Conservation (phyloP, 495 filamentous ascomycete species). For the Hypoxylon intermedium region DNA sequence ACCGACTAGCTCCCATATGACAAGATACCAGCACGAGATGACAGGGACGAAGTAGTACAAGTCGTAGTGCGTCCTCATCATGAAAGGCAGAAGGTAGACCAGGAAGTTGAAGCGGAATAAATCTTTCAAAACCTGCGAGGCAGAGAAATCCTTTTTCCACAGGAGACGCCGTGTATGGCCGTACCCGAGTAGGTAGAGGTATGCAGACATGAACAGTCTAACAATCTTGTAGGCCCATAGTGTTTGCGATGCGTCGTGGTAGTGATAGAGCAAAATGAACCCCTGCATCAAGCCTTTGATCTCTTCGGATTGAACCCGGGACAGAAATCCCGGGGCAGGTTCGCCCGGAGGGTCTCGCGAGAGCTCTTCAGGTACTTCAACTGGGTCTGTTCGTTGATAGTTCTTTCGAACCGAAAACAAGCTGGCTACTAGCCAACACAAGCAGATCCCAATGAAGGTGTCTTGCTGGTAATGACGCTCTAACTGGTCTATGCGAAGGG, state of each 20-base stretch:
- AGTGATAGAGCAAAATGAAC: slow-evolving; percentile 65
- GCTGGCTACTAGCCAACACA: slow-evolving; percentile 45
- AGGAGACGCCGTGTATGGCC: slow-evolving; percentile 65
- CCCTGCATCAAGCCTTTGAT: slow-evolving; percentile 72
- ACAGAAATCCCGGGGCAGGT: slow-evolving; percentile 51
- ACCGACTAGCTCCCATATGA: slow-evolving; percentile 59
- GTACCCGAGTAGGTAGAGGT: slow-evolving; percentile 68
- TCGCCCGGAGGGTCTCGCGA: slow-evolving; percentile 4
- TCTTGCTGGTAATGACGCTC: slow-evolving; percentile 56
- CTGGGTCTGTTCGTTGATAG: too few relatives aligned
- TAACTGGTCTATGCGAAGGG: slow-evolving; percentile 61
- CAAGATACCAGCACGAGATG: slow-evolving; percentile 67
- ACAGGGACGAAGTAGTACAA: slow-evolving; percentile 68
- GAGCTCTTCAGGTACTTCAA: too few relatives aligned
- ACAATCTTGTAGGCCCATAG: slow-evolving; percentile 62
- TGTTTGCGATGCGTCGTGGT: slow-evolving; percentile 58
- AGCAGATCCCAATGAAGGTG: slow-evolving; percentile 51
- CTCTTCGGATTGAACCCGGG: slow-evolving; percentile 64
- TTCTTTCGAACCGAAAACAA: slow-evolving; percentile 39
- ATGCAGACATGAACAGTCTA: slow-evolving; percentile 63
- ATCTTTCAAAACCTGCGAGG: slow-evolving; percentile 55
- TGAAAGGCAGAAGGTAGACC: slow-evolving; percentile 58
- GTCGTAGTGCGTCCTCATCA: slow-evolving; percentile 64
- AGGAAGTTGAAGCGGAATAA: slow-evolving; percentile 65
- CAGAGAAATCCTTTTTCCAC: slow-evolving; percentile 61